Base-by-base conservation (phyloP, 306 rosid species). In the Styphnolobium japonicum region DNA sequence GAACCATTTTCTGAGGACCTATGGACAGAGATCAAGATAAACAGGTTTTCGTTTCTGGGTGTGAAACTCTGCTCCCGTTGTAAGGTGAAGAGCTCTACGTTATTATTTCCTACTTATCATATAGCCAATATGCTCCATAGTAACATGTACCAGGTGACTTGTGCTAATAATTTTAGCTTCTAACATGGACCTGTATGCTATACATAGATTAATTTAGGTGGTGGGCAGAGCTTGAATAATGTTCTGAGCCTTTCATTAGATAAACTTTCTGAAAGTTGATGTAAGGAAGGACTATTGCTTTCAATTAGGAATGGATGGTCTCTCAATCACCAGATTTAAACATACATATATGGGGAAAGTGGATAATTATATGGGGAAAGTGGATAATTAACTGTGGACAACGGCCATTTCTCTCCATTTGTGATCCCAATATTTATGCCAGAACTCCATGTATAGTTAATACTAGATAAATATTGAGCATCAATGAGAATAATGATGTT, bases 1-100 rank as follows among this genome's bases (percentile, higher is more conserved):
- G 91, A 86, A 75, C 91, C 98, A 63, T 89, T 73, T 88, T 81
- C 97, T 21, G 98, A 94, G 83, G 98, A 94, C 86, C 25, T 93
- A 9, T 94, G 97, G 97, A 86, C 85, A 15, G 92, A 92, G 67
- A 87, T 94, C 80, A 78, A 55, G 81, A 94, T 94, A 77, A 48
- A 79, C 81, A 82, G 80, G 48, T 82, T 85, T 81, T 79, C 72
- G 52, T 94, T 94, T 90, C 86, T 73, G 60, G 97, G 97, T 16
- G 97, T 89, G 82, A 94, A 90, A 83, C 79, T 94, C 33, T 91
- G 97, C 77, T 57, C 84, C 77, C 97, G 97, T 68, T 94, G 98
- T 80, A 92, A 94, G 98, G 98, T 94, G 67, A 77, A 70, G 67
- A 63, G 55, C 72, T 56, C 33, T 57, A 33, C 61, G 71, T 34